Evolutionary conservation across 192 early-diverging fungal species (phyloP), one percentile per base, ranked within the genome.

Genomic region (Cladochytrium replicatum): DNA sequence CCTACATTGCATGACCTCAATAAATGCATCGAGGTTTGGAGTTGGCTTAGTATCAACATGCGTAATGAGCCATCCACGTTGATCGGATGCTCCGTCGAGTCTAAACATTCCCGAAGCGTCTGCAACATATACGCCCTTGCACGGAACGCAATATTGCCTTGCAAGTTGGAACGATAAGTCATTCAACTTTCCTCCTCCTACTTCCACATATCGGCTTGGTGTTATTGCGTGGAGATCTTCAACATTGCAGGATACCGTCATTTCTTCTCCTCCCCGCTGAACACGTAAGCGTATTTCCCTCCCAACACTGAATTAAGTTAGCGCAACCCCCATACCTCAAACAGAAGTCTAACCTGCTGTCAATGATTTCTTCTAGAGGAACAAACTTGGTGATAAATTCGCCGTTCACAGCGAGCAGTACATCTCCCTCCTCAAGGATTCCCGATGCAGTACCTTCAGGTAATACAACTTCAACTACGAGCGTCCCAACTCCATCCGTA

Each of bases 131-230:
- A 69, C 58, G 17, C 54, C 59, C 61, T 32, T 50, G 40, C 0
- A 39, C 11, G 67, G 63, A 11, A 69, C 63, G 52, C 67, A 58
- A 45, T 41, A 71, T 26, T 57, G 51, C 4, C 48, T 19, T 2
- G 68, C 68, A 37, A 77, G 61, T 46, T 70, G 66, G 49, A 79
- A 68, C 17, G 61, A 75, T 7, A 80, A 50, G 4, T 67, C 60
- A 43, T 72, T 61, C 23, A 71, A 43, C 27, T 83, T 69, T 27
- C 74, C 83, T 34, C 89, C 89, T 44, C 91, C 89, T 24, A 91
- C 75, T 48, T 89, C 85, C 0, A 94, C 80, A 64, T 82, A 87
- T 15, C 81, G 71, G 44, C 82, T 72, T 0, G 91, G 89, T 2
- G 90, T 64, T 78, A 50, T 67, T n/a, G 59, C 26, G 44, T 67